Evolutionary conservation across 2,329 filamentous ascomycete species (phyloP).

Genomic region (Aureobasidium subglaciale): DNA sequence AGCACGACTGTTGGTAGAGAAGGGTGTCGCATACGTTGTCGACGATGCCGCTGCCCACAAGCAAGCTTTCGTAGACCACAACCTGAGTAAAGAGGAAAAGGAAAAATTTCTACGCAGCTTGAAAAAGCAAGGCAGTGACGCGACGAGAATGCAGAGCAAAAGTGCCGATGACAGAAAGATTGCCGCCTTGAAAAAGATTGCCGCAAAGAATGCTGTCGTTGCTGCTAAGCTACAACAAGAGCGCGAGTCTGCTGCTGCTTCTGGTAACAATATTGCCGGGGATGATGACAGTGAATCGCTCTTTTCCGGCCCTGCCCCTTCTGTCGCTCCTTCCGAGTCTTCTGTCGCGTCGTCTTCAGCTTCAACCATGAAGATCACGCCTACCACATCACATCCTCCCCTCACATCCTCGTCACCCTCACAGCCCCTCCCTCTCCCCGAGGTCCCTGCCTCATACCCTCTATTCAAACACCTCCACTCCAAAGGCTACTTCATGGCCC

Average conservation of each 20-base stretch:
- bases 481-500: slow-evolving; percentile 77
- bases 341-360: slow-evolving; percentile 2
- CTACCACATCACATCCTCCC: slow-evolving; percentile 43
- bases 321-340: background rate
- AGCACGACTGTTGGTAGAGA: slow-evolving; percentile 70
- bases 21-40: slow-evolving; percentile 68
- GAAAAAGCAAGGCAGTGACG: slow-evolving; percentile 47
- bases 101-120: slow-evolving; percentile 54
- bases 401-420: slow-evolving; percentile 23
- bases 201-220: slow-evolving; percentile 41
- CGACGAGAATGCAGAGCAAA: slow-evolving; percentile 39
- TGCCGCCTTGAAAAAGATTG: slow-evolving; percentile 45
- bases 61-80: slow-evolving; percentile 46
- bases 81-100: slow-evolving; percentile 51
- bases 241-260: slow-evolving; percentile 7
- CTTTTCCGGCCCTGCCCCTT: background rate
- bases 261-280: background rate
- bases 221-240: slow-evolving; percentile 2
- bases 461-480: slow-evolving; percentile 75
- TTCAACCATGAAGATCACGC: slow-evolving; percentile 34
- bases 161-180: slow-evolving; percentile 45
- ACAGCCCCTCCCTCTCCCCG: slow-evolving; percentile 25
- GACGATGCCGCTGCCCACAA: slow-evolving; percentile 71
- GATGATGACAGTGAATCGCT: slow-evolving; percentile 13
- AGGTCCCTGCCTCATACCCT: slow-evolving; percentile 53